Percentiles rank a stretch among this genome's conserved stretches.
Conservation (phyloP, 139 green algal genomes). For the Prasinococcaceae sp. region DNA sequence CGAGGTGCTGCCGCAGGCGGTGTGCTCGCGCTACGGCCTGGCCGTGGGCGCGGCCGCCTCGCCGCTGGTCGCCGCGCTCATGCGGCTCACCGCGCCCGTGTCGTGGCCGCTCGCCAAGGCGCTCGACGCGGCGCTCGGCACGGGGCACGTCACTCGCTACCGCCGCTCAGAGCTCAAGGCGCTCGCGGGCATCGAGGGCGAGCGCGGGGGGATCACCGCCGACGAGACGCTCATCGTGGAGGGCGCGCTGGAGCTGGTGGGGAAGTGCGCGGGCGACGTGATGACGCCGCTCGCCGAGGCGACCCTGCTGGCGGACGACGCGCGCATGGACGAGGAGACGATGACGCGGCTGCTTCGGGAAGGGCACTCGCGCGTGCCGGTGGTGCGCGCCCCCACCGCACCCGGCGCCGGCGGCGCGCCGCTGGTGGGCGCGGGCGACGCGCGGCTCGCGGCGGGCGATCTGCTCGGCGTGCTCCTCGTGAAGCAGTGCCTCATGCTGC, state of each 20-base stretch:
- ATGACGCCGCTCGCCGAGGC: too few relatives aligned
- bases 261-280: too few relatives aligned
- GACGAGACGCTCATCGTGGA: conserved; percentile 30
- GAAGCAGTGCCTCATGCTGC: too few relatives aligned
- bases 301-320: too few relatives aligned
- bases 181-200: conserved; percentile 22
- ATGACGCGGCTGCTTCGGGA: too few relatives aligned
- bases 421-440: too few relatives aligned
- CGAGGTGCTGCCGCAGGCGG: conserved; percentile 25
- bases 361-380: too few relatives aligned
- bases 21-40: conserved; percentile 27
- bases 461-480: too few relatives aligned
- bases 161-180: conserved; percentile 22
- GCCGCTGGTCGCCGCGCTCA: conserved; percentile 14
- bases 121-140: conserved; percentile 22
- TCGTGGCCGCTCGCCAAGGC: conserved; percentile 29
- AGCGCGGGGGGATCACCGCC: conserved; percentile 20
- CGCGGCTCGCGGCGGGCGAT: too few relatives aligned
- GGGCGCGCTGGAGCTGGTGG: conserved; percentile 22
- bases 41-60: conserved; percentile 20
- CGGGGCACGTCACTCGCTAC: conserved; percentile 17
- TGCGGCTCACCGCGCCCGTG: conserved; percentile 10
- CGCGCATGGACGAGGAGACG: too few relatives aligned
- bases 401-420: too few relatives aligned
- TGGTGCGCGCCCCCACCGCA: too few relatives aligned